Evolutionary conservation across 306 rosid genomes (phyloP).

Genomic region (Purshia tridentata): DNA sequence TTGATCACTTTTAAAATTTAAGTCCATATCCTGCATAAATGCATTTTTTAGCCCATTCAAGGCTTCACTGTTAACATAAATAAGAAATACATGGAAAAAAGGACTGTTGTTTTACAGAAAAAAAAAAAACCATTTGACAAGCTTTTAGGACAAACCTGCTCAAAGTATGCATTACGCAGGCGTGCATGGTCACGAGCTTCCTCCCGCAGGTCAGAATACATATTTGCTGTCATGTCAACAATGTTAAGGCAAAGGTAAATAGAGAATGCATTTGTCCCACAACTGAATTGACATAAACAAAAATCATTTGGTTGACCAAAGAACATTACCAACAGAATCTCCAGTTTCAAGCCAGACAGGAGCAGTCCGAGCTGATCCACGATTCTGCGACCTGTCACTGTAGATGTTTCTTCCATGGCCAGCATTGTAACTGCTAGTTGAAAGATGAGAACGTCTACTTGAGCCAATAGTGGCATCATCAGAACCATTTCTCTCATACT

Average conservation of each 20-base stretch:
- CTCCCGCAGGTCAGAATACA: conserved; percentile 92
- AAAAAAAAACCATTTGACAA: conserved; percentile 16
- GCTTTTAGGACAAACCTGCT: conserved; percentile 65
- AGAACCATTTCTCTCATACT: conserved; percentile 72
- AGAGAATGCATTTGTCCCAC: conserved; percentile 28
- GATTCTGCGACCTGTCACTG: conserved; percentile 66
- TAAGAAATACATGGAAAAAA: neutral
- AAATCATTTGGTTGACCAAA: conserved; percentile 31
- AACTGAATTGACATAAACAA: conserved; percentile 41
- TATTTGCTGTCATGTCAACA: conserved; percentile 74
- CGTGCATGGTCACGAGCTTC: conserved; percentile 99
- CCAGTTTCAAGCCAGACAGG: conserved; percentile 99
- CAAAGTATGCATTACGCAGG: conserved; percentile 85
- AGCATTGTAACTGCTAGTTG: conserved; percentile 55
- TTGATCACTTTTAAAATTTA: neutral
- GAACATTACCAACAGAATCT: conserved; percentile 88
- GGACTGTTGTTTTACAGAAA: neutral
- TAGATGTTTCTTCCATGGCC: conserved; percentile 65
- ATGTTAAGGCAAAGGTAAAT: conserved; percentile 44
- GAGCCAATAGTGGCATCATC: conserved; percentile 73
- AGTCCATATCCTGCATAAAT: neutral
- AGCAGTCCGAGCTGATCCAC: conserved; percentile 69
- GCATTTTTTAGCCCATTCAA: neutral
- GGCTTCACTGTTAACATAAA: neutral
- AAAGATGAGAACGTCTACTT: conserved; percentile 68